Conservation (phyloP, 2,329 filamentous ascomycete species). For the Talaromyces sp. region DNA sequence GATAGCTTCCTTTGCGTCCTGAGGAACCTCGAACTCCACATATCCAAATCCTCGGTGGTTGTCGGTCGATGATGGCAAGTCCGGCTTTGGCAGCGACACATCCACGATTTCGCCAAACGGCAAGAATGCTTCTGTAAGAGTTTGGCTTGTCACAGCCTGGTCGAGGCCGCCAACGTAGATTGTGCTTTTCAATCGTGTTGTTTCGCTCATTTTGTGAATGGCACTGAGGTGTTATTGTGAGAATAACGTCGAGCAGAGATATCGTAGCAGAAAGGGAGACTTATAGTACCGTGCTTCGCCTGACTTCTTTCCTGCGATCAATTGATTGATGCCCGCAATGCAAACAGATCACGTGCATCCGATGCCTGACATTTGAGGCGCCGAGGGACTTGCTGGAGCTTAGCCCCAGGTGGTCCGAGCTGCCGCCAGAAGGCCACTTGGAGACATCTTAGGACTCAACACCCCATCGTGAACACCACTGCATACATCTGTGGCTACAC, state of each 20-base stretch:
- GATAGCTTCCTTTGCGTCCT: slow-evolving; percentile 89
- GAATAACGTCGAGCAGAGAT: not conserved
- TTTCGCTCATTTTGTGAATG: slow-evolving; percentile 59
- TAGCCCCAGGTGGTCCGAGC: slow-evolving; percentile 11
- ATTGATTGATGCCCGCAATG: not conserved
- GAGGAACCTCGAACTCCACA: slow-evolving; percentile 81
- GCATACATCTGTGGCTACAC: not conserved
- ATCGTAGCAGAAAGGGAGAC: too few relatives aligned
- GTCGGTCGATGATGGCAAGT: slow-evolving; percentile 70
- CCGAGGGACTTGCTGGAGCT: not conserved
- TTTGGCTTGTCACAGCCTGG: slow-evolving; percentile 66
- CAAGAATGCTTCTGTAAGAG: slow-evolving; percentile 84
- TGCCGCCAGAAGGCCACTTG: slow-evolving; percentile 33
- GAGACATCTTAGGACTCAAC: slow-evolving; percentile 21
- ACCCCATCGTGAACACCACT: slow-evolving; percentile 2
- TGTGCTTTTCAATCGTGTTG: slow-evolving; percentile 78
- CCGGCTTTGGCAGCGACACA: slow-evolving; percentile 82
- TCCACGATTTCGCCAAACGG: slow-evolving; percentile 95
- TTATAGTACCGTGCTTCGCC: too few relatives aligned
- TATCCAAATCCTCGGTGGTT: slow-evolving; percentile 91
- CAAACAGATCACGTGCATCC: slow-evolving; percentile 6
- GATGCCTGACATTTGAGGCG: slow-evolving; percentile 11
- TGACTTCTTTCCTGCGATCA: not conserved
- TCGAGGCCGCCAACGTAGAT: slow-evolving; percentile 89
- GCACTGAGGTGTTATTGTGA: not conserved